These are phyloP conservation scores for Ogataea allantospora DNA, from an alignment of 805 yeast species.

Conservation along the genomic window DNA sequence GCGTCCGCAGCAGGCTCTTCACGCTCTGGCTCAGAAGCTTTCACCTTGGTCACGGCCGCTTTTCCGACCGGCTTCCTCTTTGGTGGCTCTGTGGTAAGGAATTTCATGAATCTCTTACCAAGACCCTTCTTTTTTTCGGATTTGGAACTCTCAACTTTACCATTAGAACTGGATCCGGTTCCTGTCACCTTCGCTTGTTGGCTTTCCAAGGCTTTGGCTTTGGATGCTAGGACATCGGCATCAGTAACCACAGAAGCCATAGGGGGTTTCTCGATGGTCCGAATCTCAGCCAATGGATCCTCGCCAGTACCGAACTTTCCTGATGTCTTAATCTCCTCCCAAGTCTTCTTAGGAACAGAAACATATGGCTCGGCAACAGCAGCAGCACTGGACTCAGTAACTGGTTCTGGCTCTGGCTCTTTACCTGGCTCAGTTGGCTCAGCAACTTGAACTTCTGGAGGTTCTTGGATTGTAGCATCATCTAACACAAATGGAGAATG, in stretches of 20 bases:
- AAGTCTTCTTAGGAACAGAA: conserved; percentile 27
- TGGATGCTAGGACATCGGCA: conserved; percentile 15
- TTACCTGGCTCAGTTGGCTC: conserved; percentile 13
- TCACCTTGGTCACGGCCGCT: conserved; percentile 11
- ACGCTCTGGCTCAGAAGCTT: conserved; percentile 6
- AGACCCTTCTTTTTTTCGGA: conserved; percentile 16
- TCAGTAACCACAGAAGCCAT: conserved; percentile 29
- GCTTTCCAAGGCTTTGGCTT: conserved; percentile 9
- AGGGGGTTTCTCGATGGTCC: conserved; percentile 41
- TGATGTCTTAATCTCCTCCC: conserved; percentile 28
- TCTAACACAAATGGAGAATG: conserved; percentile 29
- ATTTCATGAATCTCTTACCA: conserved; percentile 24
- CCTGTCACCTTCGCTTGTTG: neutral
- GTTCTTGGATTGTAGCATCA: conserved; percentile 25
- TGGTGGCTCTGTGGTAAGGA: conserved; percentile 25
- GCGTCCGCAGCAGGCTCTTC: conserved; percentile 22
- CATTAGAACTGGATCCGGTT: neutral
- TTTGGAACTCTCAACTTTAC: neutral
- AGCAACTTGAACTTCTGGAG: conserved; percentile 26
- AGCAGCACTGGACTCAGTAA: conserved; percentile 19
- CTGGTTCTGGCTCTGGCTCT: conserved; percentile 24
- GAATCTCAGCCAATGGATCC: conserved; percentile 34
- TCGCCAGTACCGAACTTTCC: conserved; percentile 34
- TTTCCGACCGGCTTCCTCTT: conserved; percentile 14
- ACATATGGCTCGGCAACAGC: conserved; percentile 28